Conservation (phyloP, 179 eudicot genomes). For the Camellia oleifera region DNA sequence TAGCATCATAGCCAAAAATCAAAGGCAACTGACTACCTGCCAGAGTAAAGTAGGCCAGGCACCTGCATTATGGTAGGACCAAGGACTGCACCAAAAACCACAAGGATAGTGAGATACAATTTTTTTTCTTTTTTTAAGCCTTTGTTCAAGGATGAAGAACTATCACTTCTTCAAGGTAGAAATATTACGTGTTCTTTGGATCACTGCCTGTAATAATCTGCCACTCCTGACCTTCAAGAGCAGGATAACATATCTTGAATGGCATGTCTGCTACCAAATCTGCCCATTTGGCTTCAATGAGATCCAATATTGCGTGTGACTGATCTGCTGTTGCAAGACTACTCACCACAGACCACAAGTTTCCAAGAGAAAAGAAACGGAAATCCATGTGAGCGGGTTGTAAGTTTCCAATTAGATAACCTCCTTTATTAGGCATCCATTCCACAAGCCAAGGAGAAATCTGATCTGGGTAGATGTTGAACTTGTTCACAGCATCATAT, state of each 20-base stretch:
- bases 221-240: conserved; percentile 50
- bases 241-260: conserved; percentile 52
- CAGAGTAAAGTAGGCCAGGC: conserved; percentile 48
- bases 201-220: conserved; percentile 44
- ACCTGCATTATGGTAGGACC: conserved; percentile 35
- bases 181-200: conserved; percentile 45
- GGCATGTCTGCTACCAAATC: neutral
- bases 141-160: neutral
- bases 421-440: no score
- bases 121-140: neutral
- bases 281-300: no score
- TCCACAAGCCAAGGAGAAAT: no score
- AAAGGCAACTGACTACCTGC: conserved; percentile 29
- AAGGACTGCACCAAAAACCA: no score
- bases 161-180: neutral
- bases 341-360: no score
- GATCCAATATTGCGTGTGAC: no score
- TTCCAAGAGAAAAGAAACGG: no score
- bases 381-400: no score
- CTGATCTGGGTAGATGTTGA: no score
- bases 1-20: neutral
- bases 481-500: no score
- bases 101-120: neutral
- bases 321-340: no score
- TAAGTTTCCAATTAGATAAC: no score